Evolutionary conservation across 2,329 filamentous ascomycete species (phyloP).

Genomic region (Lasiodiplodia hormozganensis): DNA sequence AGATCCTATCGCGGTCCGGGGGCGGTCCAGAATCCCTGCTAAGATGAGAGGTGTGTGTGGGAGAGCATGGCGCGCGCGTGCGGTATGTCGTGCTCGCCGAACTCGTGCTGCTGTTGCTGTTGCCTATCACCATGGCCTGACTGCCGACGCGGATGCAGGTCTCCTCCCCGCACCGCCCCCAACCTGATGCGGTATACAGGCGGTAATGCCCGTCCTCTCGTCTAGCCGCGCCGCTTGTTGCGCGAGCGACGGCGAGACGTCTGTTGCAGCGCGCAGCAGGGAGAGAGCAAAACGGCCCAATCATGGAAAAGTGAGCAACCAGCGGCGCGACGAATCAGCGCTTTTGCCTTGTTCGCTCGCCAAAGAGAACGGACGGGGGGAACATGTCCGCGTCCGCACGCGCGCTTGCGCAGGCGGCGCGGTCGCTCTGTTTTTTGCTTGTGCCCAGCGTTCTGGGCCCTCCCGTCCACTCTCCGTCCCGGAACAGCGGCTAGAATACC

Average conservation of each 20-base stretch:
- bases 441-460: constrained; percentile 17
- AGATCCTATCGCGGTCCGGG: background rate
- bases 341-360: background rate
- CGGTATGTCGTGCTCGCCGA: background rate
- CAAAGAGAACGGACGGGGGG: background rate
- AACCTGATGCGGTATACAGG: background rate
- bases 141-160: background rate
- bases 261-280: background rate
- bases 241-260: background rate
- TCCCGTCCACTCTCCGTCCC: background rate
- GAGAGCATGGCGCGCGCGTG: background rate
- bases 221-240: background rate
- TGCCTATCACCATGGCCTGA: constrained; percentile 20
- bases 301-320: background rate
- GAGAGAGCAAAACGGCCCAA: background rate
- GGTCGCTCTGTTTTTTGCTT: background rate
- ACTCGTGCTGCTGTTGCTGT: background rate
- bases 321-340: background rate
- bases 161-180: background rate
- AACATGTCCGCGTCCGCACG: background rate
- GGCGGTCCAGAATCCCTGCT: background rate
- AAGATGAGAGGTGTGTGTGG: background rate
- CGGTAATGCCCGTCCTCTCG: background rate
- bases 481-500: constrained; percentile 23
- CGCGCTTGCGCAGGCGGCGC: background rate